Evolutionary conservation across 148 eudicot species (phyloP).

Genomic region (Chenopodium album): DNA sequence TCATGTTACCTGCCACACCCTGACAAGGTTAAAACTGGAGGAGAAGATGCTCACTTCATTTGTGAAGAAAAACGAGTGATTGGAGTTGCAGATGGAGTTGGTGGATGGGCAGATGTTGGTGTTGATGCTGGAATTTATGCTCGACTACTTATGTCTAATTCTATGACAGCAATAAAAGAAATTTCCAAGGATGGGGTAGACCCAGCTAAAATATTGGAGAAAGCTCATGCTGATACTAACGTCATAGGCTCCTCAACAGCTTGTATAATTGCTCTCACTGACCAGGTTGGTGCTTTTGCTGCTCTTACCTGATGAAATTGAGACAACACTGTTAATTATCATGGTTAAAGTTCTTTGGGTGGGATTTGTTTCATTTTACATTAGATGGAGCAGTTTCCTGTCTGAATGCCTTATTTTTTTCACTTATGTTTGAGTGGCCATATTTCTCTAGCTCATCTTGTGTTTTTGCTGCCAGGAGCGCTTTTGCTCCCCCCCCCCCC

Average conservation of each 20-base stretch:
- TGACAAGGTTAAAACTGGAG: slow-evolving; percentile 77
- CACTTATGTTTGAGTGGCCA: background rate
- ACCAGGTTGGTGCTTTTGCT: slow-evolving; percentile 48
- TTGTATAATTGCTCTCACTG: slow-evolving; percentile 72
- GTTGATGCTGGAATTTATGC: slow-evolving; percentile 88
- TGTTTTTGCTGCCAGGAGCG: background rate
- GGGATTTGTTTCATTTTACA: background rate
- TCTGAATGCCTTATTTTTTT: slow-evolving; percentile 1
- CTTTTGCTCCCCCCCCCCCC: no score
- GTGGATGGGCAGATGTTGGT: slow-evolving; percentile 96
- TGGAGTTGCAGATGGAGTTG: slow-evolving; percentile 98
- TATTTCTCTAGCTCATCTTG: background rate
- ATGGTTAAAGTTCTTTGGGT: slow-evolving; percentile 2
- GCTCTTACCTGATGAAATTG: background rate
- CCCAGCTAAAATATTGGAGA: slow-evolving; percentile 68
- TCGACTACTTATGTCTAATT: slow-evolving; percentile 85
- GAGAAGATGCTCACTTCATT: slow-evolving; percentile 97
- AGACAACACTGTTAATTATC: background rate
- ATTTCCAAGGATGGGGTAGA: slow-evolving; percentile 63
- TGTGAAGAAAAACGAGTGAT: slow-evolving; percentile 61
- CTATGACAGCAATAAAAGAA: slow-evolving; percentile 55
- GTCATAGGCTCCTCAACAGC: slow-evolving; percentile 90
- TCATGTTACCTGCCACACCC: slow-evolving; percentile 91
- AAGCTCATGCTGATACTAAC: slow-evolving; percentile 64
- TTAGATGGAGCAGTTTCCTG: background rate